Base-by-base conservation (phyloP, 768 basidiomycete species). In the Asterophora lycoperdoides region DNA sequence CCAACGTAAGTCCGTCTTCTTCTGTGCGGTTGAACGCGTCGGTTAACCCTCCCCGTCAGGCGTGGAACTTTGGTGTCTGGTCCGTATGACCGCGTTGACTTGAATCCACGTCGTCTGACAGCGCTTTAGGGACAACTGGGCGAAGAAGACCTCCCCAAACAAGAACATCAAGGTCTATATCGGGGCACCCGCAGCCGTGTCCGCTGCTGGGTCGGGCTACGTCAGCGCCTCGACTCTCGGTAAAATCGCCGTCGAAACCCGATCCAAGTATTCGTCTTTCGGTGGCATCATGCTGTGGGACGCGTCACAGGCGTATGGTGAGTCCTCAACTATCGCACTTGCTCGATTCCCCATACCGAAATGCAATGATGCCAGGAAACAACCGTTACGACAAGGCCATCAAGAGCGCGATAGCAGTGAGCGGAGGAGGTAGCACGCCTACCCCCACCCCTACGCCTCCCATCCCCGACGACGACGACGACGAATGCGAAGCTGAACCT, bases 51-150 rank as follows among this genome's bases (percentile, higher is more conserved):
- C 54, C 56, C 44, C 6, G 68, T 29, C 18, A 82, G 82, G 73
- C 73, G 44, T 86, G 80, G 80, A 74, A 83, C 63, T 84, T 79
- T 54, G 77, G 70, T 17, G 66, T 74, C 17, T 84, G 82, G 81
- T 43, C 44, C 33, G 37, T 53, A 3, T 7, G 13, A 10, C 7
- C 18, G 6, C 18, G 23, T 13, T 13, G 7, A 20, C 7, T 28
- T 29, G 14, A 33, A n/a, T 42, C 8, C 2, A 4, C n/a, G 5
- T 17, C 5, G 32, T 19, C 32, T n/a, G 36, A 41, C 20, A 13
- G 39, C 17, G 46, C 23, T 49, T 8, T 38, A 81, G 82, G 83
- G 81, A 84, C 54, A 70, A 73, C 59, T 84, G 82, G 82, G 83
- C 83, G 13, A 75, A 76, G 48, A 76, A 68, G 6, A 66, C 67